Conservation (phyloP, 768 basidiomycete genomes). For the Multifurca ochricompacta region DNA sequence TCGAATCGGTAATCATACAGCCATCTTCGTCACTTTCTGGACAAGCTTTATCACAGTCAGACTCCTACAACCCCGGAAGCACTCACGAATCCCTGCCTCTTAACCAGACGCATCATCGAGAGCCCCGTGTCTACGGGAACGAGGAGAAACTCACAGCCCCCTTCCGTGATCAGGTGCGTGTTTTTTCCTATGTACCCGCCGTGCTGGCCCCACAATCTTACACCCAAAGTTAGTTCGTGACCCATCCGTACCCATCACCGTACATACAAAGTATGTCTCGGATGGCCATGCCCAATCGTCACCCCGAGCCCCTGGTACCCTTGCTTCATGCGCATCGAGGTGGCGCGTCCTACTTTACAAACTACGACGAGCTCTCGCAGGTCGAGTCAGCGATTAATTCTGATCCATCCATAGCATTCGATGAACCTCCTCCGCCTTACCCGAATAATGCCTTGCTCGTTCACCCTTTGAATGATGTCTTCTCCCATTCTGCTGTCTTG, state of each 20-base stretch:
- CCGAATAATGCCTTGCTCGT: background rate
- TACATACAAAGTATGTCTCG: constrained; percentile 8
- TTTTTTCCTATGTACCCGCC: background rate
- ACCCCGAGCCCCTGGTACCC: background rate
- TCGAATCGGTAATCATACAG: constrained; percentile 6
- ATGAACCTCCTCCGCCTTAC: constrained; percentile 16
- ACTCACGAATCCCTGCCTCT: background rate
- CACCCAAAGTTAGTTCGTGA: background rate
- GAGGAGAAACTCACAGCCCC: background rate
- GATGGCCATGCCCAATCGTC: background rate
- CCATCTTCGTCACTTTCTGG: background rate
- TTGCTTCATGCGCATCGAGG: background rate
- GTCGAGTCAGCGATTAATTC: background rate
- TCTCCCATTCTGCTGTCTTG: background rate
- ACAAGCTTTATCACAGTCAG: background rate
- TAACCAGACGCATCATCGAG: background rate
- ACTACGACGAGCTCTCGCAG: background rate
- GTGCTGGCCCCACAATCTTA: background rate
- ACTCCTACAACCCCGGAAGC: background rate
- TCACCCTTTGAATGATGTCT: background rate
- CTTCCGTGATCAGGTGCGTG: background rate
- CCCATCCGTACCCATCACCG: background rate
- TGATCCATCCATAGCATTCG: background rate
- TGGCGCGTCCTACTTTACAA: background rate
- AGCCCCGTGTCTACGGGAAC: background rate